Base-by-base conservation (phyloP, 1,284 basidiomycete genomes). In the Gomphus bonarii region DNA sequence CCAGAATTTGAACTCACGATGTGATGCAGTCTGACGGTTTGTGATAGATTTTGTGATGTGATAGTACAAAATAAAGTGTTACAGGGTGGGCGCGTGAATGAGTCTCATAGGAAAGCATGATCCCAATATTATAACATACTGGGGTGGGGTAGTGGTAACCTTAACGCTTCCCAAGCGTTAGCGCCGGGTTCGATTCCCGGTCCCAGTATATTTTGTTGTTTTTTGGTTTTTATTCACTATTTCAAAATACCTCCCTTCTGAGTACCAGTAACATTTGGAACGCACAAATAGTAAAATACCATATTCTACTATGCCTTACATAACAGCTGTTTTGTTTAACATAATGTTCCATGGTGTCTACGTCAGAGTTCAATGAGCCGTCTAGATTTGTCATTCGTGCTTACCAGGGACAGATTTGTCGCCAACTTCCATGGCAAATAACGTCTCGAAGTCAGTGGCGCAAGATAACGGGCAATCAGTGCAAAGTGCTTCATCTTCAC, bases 101-200 rank as follows among this genome's bases (percentile, higher is more conserved):
- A 10, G n/a, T n/a, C n/a, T n/a, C n/a, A n/a, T n/a, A n/a, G n/a
- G n/a, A n/a, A n/a, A n/a, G n/a, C n/a, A n/a, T n/a, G n/a, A n/a
- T n/a, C n/a, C n/a, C n/a, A n/a, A n/a, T 18, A n/a, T 2, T n/a
- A 42, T 42, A 4, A n/a, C 4, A 42, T 18, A 42, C 57, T 58
- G 57, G 57, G 50, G 57, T 58, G 57, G 57, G 57, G 50, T 58
- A 58, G 50, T 58, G 57, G 57, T 53, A 58, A 58, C 57, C 57
- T 58, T 46, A 52, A 58, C 44, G 50, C 57, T 58, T 58, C 57
- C 57, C 57, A 58, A 58, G 57, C 57, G 43, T 58, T 52, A 46
- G 57, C 57, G 50, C 57, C 57, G 57, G 57, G 57, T 58, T 58
- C 57, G 57, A 58, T 58, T 58, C 57, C 57, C 57, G 57, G 50